Conservation (phyloP, 2,329 filamentous ascomycete genomes). For the Pseudogymnoascus sp. region DNA sequence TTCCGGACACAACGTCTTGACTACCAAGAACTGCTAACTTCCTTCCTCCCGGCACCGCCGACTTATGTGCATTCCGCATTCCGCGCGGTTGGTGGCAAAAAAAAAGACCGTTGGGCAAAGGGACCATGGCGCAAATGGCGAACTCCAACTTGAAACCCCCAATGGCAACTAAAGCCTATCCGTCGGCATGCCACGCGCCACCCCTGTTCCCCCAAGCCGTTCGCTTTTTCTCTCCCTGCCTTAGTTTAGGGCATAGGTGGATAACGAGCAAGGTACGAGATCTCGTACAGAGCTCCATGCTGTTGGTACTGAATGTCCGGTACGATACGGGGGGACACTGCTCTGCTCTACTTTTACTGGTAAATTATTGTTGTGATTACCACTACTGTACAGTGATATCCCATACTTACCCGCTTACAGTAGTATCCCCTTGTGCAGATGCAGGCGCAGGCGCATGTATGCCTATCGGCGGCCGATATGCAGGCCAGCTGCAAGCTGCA, state of each 20-base stretch:
- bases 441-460: conserved; percentile 1
- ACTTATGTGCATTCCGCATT: neutral
- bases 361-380: no score
- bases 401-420: neutral
- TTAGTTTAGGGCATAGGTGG: conserved; percentile 5
- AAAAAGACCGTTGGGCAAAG: neutral
- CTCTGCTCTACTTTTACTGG: neutral
- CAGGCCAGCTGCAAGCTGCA: neutral
- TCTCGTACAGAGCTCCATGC: neutral
- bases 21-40: neutral
- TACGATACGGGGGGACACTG: neutral
- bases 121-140: neutral
- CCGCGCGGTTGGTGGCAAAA: neutral
- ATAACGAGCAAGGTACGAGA: neutral
- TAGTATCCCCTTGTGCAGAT: neutral
- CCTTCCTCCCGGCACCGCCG: neutral
- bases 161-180: neutral
- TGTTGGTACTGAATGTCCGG: neutral
- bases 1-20: neutral
- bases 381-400: no score
- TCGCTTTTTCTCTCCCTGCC: neutral
- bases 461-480: neutral
- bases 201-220: neutral
- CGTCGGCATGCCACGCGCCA: neutral
- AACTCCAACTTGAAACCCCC: neutral